A percentile compares a stretch with the other conserved stretches of the same genome.
Conservation (phyloP, 2,329 filamentous ascomycete species). For the Fusarium solani-melongenae region DNA sequence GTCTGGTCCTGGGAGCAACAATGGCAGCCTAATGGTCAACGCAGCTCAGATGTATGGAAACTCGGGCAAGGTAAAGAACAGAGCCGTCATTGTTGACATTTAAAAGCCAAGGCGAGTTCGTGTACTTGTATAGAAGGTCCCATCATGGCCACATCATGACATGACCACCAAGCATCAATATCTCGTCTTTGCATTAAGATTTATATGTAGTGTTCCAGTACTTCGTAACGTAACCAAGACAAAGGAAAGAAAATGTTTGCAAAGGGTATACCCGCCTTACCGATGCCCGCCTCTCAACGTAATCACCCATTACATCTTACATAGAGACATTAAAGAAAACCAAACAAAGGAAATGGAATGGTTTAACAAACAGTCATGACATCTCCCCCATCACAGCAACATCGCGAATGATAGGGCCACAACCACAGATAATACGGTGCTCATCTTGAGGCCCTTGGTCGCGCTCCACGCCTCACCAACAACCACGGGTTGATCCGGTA, state of each 20-base stretch:
- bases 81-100: slow-evolving; percentile 51
- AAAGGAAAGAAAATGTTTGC: slow-evolving; percentile 23
- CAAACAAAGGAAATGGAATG: not conserved
- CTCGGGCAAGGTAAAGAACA: slow-evolving; percentile 59
- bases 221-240: slow-evolving; percentile 10
- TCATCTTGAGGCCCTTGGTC: slow-evolving; percentile 15
- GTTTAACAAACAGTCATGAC: not conserved
- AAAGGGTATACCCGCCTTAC: slow-evolving; percentile 15
- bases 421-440: slow-evolving; percentile 18
- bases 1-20: slow-evolving; percentile 62
- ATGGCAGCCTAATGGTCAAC: slow-evolving; percentile 66
- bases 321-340: not conserved
- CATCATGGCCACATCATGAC: not conserved
- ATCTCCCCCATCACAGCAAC: slow-evolving; percentile 9
- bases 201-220: not conserved
- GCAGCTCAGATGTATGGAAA: slow-evolving; percentile 67
- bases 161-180: not conserved
- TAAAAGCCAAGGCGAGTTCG: slow-evolving; percentile 11
- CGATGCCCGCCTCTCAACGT: not conserved
- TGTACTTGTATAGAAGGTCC: not conserved
- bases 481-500: slow-evolving; percentile 8
- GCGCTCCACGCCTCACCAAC: slow-evolving; percentile 16
- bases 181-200: slow-evolving; percentile 16
- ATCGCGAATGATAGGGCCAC: slow-evolving; percentile 17
- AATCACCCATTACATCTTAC: not conserved